phyloP scores from a whole-genome alignment of 2,329 filamentous ascomycete species.

The Pseudogymnoascus sp. region DNA sequence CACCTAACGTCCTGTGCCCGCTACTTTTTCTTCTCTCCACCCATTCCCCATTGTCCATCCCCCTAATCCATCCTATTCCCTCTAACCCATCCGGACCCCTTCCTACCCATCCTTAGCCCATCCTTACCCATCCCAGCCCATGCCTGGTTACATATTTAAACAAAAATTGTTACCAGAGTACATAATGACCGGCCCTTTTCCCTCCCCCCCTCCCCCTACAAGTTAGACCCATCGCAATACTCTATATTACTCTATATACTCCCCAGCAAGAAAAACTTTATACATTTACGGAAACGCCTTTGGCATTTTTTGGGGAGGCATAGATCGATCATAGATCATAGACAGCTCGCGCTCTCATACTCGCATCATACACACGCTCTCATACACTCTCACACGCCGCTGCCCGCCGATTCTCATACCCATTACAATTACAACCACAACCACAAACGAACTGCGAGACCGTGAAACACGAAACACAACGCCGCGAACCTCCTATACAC shows the following conservation, averaged over 20 bases:
- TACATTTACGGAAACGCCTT: not conserved
- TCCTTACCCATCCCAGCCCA: not conserved
- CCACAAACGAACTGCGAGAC: not conserved
- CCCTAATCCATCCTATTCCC: not conserved
- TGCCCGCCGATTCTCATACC: not conserved
- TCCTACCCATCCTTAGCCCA: not conserved
- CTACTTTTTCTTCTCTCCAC: not conserved
- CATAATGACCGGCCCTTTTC: not conserved
- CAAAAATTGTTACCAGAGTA: not conserved
- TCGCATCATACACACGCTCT: not conserved
- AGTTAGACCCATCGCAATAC: not conserved
- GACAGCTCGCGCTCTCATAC: not conserved
- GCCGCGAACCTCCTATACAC: not conserved
- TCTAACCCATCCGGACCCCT: not conserved
- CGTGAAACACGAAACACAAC: not conserved
- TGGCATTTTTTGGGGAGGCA: not conserved
- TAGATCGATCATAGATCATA: not conserved
- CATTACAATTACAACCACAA: not conserved
- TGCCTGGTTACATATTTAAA: not conserved
- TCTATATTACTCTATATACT: conserved; percentile 3
- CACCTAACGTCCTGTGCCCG: not conserved
- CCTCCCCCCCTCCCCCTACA: not conserved
- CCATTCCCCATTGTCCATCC: not conserved
- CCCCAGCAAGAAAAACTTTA: not conserved
- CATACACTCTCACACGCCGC: not conserved